Conservation (phyloP, 805 yeast genomes). For the Candida michaelii region DNA sequence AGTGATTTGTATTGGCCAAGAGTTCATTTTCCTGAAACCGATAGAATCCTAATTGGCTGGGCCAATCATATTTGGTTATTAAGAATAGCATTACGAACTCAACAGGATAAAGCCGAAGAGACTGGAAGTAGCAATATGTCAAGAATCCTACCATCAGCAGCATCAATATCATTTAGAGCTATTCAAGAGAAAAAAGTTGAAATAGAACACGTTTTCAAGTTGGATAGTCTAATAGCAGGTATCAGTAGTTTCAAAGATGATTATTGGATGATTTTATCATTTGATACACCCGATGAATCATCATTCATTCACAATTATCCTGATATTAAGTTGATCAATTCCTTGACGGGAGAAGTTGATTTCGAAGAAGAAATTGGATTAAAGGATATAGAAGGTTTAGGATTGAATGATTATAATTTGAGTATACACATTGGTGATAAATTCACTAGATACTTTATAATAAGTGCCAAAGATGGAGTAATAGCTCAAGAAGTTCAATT, state of each 20-base stretch:
- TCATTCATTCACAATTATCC: conserved; percentile 51
- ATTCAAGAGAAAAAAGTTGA: conserved; percentile 43
- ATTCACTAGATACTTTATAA: conserved; percentile 55
- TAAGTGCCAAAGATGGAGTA: conserved; percentile 82
- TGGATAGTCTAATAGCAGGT: conserved; percentile 66
- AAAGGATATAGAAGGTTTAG: conserved; percentile 55
- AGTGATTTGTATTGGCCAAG: conserved; percentile 87
- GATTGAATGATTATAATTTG: conserved; percentile 78
- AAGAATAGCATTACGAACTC: conserved; percentile 37
- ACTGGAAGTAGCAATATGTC: conserved; percentile 25
- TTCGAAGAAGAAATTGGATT: conserved; percentile 78
- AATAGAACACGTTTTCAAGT: conserved; percentile 49
- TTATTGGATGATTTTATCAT: conserved; percentile 59
- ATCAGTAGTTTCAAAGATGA: conserved; percentile 74
- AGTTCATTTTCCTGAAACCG: conserved; percentile 61
- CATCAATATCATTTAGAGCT: conserved; percentile 53
- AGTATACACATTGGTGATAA: conserved; percentile 48
- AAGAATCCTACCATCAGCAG: conserved; percentile 50
- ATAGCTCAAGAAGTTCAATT: conserved; percentile 69
- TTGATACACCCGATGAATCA: conserved; percentile 36
- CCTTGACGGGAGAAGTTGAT: conserved; percentile 65
- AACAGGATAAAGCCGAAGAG: conserved; percentile 14
- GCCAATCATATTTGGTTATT: conserved; percentile 72
- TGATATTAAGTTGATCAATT: conserved; percentile 69
- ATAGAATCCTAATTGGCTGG: conserved; percentile 80